These are phyloP conservation scores for Ottelia alismoides DNA, from an alignment of 106 monocot genomes.

Conservation along the genomic window DNA sequence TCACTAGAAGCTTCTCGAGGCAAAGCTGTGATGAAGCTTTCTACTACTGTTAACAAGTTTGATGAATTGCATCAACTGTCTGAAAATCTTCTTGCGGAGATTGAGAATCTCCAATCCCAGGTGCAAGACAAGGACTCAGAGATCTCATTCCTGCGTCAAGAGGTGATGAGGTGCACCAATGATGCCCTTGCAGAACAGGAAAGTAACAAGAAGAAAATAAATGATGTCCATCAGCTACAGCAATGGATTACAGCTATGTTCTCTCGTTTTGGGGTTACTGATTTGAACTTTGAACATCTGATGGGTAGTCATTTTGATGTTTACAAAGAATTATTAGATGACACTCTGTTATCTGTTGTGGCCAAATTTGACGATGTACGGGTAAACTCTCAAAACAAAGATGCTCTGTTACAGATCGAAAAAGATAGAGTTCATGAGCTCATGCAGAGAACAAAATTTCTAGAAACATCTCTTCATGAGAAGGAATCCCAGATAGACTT, in stretches of 20 bases:
- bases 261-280: conserved; percentile 35
- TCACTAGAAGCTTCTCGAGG: conserved; percentile 55
- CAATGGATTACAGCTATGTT: conserved; percentile 32
- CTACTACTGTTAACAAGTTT: conserved; percentile 79
- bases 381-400: conserved; percentile 41
- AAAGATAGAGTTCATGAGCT: conserved; percentile 44
- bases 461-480: conserved; percentile 41
- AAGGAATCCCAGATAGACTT: conserved; percentile 31
- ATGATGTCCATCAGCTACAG: conserved; percentile 35
- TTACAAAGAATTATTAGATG: conserved; percentile 35
- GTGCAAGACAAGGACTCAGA: conserved; percentile 68
- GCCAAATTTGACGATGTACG: conserved; percentile 54
- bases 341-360: conserved; percentile 31
- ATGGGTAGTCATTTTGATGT: conserved; percentile 27
- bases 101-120: conserved; percentile 84
- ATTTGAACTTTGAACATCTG: conserved; percentile 23
- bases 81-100: conserved; percentile 71
- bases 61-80: conserved; percentile 92
- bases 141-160: conserved; percentile 89
- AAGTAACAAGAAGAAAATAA: conserved; percentile 43
- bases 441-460: conserved; percentile 27
- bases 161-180: conserved; percentile 72
- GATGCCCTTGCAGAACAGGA: conserved; percentile 69
- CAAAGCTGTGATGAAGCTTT: conserved; percentile 63
- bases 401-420: conserved; percentile 66